Evolutionary conservation across 2,329 filamentous ascomycete species (phyloP), one percentile per base, ranked within the genome.

Genomic region (Mollisia scopiformis): DNA sequence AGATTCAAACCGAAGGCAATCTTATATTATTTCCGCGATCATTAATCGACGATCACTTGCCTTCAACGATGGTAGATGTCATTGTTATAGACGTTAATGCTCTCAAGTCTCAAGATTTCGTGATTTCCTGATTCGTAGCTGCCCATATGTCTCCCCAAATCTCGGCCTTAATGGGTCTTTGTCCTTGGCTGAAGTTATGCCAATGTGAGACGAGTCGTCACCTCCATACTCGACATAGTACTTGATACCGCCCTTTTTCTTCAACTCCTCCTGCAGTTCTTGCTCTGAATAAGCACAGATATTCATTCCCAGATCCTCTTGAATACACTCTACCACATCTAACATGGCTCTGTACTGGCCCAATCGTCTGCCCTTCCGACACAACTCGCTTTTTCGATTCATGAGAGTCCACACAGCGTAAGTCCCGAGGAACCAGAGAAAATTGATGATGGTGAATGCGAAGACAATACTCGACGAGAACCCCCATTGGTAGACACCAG

Each of bases 331-430:
- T 3, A 39, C 31, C 4, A 58, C 13, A 52, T 58, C 55, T 16
- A 58, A 16, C 33, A 47, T 47, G 2, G 55, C 55, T 16, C 55
- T n/a, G 27, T 58, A 58, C 31, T 58, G 41, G 7, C 55, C 55
- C 14, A 58, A 16, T n/a, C 23, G n/a, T 14, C 55, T 30, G 13
- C 16, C 46, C 21, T 55, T 41, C 6, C n/a, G 46, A 28, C 30
- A 30, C 6, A 58, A 31, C 7, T 14, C 31, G 33, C 55, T 52
- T 30, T 43, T 52, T 1, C 16, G 31, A 31, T 50, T 50, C 3
- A 51, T 10, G n/a, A 21, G 14, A 10, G 43, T 30, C 55, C 47
- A 58, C 6, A 58, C 10, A 14, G 25, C 23, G 21, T 52, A 58
- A 13, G 55, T 58, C 10, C 21, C 21, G 19, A 6, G 3, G 23